phyloP scores from a whole-genome alignment of 2,329 filamentous ascomycete species.

The Blastomyces silverae region DNA sequence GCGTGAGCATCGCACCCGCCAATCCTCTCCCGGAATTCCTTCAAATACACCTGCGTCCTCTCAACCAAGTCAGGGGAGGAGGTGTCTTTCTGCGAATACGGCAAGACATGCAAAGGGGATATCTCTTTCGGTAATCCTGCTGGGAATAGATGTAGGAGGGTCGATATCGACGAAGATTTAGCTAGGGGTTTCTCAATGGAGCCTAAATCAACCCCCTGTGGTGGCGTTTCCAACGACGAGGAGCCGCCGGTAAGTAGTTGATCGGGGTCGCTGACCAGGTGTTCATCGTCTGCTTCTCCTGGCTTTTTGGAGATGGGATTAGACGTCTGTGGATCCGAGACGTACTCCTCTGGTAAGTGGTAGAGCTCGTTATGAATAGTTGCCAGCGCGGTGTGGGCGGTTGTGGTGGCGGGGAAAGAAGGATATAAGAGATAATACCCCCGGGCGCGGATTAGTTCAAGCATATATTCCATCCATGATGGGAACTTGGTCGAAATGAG shows the following conservation, averaged over 20 bases:
- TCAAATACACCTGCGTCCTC: conserved; percentile 49
- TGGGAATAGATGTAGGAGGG: conserved; percentile 44
- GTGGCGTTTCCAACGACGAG: not conserved
- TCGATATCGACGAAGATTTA: conserved; percentile 43
- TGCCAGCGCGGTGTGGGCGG: conserved; percentile 52
- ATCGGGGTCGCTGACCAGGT: conserved; percentile 20
- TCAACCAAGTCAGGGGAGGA: conserved; percentile 30
- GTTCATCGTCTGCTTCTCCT: not conserved
- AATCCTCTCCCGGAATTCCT: conserved; percentile 55
- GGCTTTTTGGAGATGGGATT: not conserved
- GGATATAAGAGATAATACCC: conserved; percentile 80
- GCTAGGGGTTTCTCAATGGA: conserved; percentile 26
- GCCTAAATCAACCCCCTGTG: not conserved
- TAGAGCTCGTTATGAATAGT: conserved; percentile 72
- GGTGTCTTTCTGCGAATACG: conserved; percentile 48
- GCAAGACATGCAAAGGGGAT: conserved; percentile 52
- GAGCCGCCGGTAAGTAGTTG: conserved; percentile 19
- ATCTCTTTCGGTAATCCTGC: conserved; percentile 45
- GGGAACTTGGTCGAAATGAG: conserved; percentile 62
- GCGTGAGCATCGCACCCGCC: conserved; percentile 55
- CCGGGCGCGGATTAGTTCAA: conserved; percentile 67
- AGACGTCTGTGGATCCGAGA: not conserved
- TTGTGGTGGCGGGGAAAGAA: conserved; percentile 41
- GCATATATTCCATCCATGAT: conserved; percentile 69
- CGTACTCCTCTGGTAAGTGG: conserved; percentile 61